Evolutionary conservation across 495 filamentous ascomycete genomes (phyloP).

Genomic region (Pyrenopolyporus hunteri): DNA sequence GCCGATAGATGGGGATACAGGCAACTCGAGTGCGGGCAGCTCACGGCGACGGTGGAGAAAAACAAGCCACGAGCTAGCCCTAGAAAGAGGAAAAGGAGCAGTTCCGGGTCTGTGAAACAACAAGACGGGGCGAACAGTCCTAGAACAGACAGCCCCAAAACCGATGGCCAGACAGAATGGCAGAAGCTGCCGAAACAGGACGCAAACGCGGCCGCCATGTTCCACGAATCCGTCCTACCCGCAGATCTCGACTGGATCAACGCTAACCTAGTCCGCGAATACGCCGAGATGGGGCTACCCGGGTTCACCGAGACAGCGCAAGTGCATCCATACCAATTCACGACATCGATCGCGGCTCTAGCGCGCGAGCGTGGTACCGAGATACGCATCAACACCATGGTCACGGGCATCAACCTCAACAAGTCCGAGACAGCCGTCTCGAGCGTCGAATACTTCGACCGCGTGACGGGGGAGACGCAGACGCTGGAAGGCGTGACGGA

Average conservation of each 20-base stretch:
- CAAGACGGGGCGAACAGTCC: constrained; percentile 30
- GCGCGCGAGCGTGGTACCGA: constrained; percentile 76
- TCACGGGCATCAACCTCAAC: constrained; percentile 59
- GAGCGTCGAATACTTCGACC: constrained; percentile 77
- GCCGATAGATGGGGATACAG: constrained; percentile 88
- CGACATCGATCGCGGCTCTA: constrained; percentile 81
- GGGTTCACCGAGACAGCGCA: constrained; percentile 75
- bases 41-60: constrained; percentile 62
- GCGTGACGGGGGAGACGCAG: constrained; percentile 56
- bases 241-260: constrained; percentile 88
- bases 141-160: constrained; percentile 61
- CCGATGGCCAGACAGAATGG: constrained; percentile 55
- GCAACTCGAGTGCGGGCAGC: constrained; percentile 73
- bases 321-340: constrained; percentile 93
- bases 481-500: constrained; percentile 76
- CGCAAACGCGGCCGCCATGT: constrained; percentile 61
- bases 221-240: constrained; percentile 69
- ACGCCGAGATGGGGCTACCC: constrained; percentile 82
- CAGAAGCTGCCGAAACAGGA: constrained; percentile 76
- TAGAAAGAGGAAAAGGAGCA: constrained; percentile 41
- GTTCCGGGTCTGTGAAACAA: constrained; percentile 14
- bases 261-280: constrained; percentile 66
- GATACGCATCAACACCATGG: constrained; percentile 67
- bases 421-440: constrained; percentile 60
- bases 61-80: constrained; percentile 43